phyloP scores from a whole-genome alignment of 176 grass and related monocot species.

The Tillandsia fasciculata region DNA sequence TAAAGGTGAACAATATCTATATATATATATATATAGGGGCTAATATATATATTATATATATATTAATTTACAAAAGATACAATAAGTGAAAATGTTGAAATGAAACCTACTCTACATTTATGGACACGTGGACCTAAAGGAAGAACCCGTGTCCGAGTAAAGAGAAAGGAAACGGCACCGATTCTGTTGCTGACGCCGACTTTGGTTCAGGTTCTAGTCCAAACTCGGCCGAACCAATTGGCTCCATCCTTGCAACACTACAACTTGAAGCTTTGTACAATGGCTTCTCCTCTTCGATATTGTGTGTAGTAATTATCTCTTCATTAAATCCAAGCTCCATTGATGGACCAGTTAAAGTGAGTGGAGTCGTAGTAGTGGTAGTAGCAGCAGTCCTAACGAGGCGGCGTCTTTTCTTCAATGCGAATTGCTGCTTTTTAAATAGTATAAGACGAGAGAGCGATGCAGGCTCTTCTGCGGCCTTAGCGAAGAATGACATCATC shows the following conservation, averaged over 20 bases:
- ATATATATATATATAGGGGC: too few relatives aligned
- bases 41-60: too few relatives aligned
- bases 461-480: constrained; percentile 39
- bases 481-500: constrained; percentile 53
- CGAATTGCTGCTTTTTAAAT: constrained; percentile 6
- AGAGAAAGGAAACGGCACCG: constrained; percentile 50
- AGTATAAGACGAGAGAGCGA: constrained; percentile 25
- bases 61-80: too few relatives aligned
- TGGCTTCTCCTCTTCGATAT: too few relatives aligned
- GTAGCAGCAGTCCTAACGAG: constrained; percentile 2
- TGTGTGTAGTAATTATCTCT: too few relatives aligned
- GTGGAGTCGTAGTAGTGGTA: not conserved
- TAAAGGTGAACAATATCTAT: too few relatives aligned
- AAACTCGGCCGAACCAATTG: constrained; percentile 16
- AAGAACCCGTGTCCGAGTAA: constrained; percentile 52
- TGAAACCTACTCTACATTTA: too few relatives aligned
- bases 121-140: not conserved
- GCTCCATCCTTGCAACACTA: not conserved
- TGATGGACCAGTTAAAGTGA: too few relatives aligned
- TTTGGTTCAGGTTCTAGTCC: not conserved
- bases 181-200: constrained; percentile 6
- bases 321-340: too few relatives aligned
- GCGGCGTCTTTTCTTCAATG: constrained; percentile 32
- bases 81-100: too few relatives aligned
- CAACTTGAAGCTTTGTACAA: too few relatives aligned